Conservation (phyloP, 2,329 filamentous ascomycete species). For the Diaporthe destruens region DNA sequence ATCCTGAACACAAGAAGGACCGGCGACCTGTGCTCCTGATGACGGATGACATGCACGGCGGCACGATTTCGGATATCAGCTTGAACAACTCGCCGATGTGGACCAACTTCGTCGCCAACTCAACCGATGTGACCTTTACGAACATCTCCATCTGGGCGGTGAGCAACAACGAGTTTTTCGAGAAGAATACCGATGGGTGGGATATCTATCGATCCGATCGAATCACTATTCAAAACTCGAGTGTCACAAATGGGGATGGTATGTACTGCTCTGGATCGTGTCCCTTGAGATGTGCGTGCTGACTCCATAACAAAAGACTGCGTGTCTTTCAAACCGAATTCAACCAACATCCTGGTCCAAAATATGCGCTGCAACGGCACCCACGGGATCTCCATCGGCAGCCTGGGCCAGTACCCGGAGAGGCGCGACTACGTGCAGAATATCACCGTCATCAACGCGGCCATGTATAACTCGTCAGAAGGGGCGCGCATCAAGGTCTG, state of each 20-base stretch:
- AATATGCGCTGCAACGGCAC: constrained; percentile 76
- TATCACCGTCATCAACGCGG: constrained; percentile 72
- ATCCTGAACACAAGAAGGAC: constrained; percentile 67
- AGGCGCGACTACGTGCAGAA: constrained; percentile 77
- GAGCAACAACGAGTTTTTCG: constrained; percentile 63
- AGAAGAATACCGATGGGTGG: constrained; percentile 76
- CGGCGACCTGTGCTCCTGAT: constrained; percentile 72
- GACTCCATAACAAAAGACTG: constrained; percentile 59
- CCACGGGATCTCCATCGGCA: constrained; percentile 79
- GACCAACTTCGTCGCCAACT: constrained; percentile 73
- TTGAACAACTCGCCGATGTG: constrained; percentile 68
- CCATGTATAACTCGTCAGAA: constrained; percentile 71
- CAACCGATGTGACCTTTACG: constrained; percentile 70
- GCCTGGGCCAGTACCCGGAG: constrained; percentile 74
- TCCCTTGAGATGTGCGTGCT: rapidly evolving
- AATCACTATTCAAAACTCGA: constrained; percentile 73
- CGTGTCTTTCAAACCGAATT: constrained; percentile 82
- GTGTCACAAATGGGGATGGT: constrained; percentile 74
- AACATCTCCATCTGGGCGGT: constrained; percentile 70
- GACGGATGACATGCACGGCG: constrained; percentile 68
- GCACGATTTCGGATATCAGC: constrained; percentile 68
- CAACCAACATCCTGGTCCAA: constrained; percentile 76
- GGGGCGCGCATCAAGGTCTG: constrained; percentile 80
- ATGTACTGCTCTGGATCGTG: neutral
- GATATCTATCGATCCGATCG: constrained; percentile 70